Percentiles rank a stretch among this genome's conserved stretches.
These are phyloP conservation scores for Chionographis japonica DNA, from an alignment of 106 monocot species.

Conservation along the genomic window DNA sequence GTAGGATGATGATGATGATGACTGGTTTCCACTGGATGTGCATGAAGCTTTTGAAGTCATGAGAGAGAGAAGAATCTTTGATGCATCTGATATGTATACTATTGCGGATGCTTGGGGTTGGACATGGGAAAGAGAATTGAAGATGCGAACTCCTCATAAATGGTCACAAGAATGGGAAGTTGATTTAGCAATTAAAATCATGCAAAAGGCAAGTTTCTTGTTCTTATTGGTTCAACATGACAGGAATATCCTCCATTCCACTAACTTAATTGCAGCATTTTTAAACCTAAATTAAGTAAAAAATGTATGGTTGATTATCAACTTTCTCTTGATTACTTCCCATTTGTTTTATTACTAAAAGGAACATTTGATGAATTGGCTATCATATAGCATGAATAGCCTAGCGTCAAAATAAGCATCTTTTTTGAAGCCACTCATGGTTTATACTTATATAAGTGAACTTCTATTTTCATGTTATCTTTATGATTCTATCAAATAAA, in stretches of 20 bases:
- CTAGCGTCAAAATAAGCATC: too few species aligned
- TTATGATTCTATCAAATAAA: too few species aligned
- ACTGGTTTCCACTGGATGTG: slow-evolving; percentile 84
- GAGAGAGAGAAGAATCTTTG: slow-evolving; percentile 75
- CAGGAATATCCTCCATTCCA: background rate
- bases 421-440: too few species aligned
- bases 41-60: slow-evolving; percentile 84
- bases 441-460: too few species aligned
- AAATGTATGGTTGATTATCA: too few species aligned
- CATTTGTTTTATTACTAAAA: too few species aligned
- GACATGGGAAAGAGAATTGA: slow-evolving; percentile 90
- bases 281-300: too few species aligned
- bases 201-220: slow-evolving; percentile 68
- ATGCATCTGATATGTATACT: slow-evolving; percentile 81
- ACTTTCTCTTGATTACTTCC: too few species aligned
- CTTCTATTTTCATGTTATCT: too few species aligned
- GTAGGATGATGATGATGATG: slow-evolving; percentile 82
- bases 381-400: too few species aligned
- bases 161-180: slow-evolving; percentile 99
- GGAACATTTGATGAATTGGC: too few species aligned
- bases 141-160: slow-evolving; percentile 63
- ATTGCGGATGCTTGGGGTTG: slow-evolving; percentile 98
- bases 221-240: background rate
- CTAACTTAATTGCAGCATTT: background rate
- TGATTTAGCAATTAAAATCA: slow-evolving; percentile 80